Conservation (phyloP, 2,329 filamentous ascomycete species). For the Cercospora zeina region DNA sequence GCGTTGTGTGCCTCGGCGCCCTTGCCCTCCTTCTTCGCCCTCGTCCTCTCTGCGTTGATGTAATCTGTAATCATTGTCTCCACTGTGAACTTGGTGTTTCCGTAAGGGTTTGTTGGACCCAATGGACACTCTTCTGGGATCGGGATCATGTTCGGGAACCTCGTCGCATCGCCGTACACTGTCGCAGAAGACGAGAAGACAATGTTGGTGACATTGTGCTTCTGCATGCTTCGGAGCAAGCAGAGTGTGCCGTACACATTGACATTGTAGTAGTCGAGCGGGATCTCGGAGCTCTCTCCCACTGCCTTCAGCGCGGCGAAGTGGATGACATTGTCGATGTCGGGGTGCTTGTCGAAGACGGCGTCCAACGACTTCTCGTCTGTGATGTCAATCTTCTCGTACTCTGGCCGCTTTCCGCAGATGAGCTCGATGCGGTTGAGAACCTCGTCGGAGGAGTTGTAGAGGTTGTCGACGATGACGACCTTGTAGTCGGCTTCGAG, state of each 20-base stretch:
- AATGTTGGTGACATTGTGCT: constrained; percentile 90
- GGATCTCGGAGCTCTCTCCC: constrained; percentile 89
- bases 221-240: constrained; percentile 82
- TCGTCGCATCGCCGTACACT: constrained; percentile 96
- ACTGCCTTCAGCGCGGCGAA: constrained; percentile 98
- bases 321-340: constrained; percentile 97
- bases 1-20: constrained; percentile 83
- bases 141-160: constrained; percentile 96
- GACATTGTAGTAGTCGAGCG: constrained; percentile 95
- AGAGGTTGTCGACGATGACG: constrained; percentile 92
- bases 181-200: constrained; percentile 98
- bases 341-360: constrained; percentile 83
- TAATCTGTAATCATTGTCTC: constrained; percentile 91
- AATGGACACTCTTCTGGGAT: constrained; percentile 97
- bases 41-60: constrained; percentile 81
- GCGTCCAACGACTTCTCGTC: constrained; percentile 79
- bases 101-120: constrained; percentile 95
- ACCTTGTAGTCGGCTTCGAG: constrained; percentile 95
- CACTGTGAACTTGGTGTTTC: constrained; percentile 90
- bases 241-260: constrained; percentile 91
- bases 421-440: constrained; percentile 95
- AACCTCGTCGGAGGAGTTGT: constrained; percentile 91
- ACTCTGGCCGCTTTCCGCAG: constrained; percentile 79
- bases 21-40: constrained; percentile 76
- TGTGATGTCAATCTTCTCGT: constrained; percentile 85